phyloP scores from a whole-genome alignment of 208 protist species.

The Crithidia acanthocephali region DNA sequence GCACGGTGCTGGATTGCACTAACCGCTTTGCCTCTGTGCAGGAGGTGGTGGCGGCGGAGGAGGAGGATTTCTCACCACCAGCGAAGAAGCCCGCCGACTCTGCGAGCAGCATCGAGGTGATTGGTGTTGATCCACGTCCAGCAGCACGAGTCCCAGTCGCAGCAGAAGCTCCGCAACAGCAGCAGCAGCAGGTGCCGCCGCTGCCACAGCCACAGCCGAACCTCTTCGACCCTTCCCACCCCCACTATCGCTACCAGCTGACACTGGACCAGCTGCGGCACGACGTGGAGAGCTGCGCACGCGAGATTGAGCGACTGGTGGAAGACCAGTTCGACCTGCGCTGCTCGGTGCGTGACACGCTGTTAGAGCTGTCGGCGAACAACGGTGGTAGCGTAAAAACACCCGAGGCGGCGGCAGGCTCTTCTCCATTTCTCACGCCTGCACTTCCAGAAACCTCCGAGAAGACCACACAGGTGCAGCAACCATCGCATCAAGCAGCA shows the following conservation, averaged over 20 bases:
- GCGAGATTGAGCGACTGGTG: constrained; percentile 37
- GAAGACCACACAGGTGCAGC: too few species aligned
- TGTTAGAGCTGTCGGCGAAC: neutral
- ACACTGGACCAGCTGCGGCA: constrained; percentile 27
- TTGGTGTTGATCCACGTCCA: neutral
- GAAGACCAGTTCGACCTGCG: constrained; percentile 37
- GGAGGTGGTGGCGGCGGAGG: too few species aligned
- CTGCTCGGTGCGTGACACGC: constrained; percentile 9
- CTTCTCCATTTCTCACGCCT: neutral
- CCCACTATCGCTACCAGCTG: neutral
- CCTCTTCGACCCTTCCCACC: neutral
- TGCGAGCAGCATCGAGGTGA: neutral
- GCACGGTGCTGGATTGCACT: neutral
- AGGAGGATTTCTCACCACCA: neutral
- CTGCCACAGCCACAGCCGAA: neutral
- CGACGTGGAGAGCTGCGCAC: constrained; percentile 36
- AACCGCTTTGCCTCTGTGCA: neutral
- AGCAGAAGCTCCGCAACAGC: neutral
- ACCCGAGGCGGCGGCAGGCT: too few species aligned
- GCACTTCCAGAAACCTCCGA: neutral
- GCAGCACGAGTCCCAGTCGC: neutral
- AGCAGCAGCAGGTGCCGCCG: neutral
- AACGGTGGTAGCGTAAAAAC: too few species aligned
- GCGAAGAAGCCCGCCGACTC: neutral
- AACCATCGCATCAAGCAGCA: too few species aligned